Evolutionary conservation across 2,329 filamentous ascomycete genomes (phyloP), one percentile per base, ranked within the genome.

Genomic region (Scortechinia acanthostroma): DNA sequence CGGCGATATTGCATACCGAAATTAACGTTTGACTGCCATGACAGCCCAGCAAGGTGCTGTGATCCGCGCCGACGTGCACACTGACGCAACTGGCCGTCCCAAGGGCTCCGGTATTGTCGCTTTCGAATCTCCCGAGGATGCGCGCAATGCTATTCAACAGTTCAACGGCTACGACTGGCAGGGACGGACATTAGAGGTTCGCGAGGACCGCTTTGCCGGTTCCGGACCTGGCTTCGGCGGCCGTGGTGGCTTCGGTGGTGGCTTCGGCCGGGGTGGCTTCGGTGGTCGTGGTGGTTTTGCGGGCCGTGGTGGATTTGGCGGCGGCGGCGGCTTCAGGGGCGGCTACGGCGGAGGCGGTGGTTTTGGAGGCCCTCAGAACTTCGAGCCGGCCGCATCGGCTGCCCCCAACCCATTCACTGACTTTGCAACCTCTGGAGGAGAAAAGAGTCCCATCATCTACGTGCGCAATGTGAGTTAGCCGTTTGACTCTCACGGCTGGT

Each of bases 101-200:
- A 98, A 97, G 71, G 93, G 93, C 45, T 95, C 93, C 43, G 93
- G 93, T 53, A 95, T 97, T 47, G 93, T 98, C 49, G 90, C 93
- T 35, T 98, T 96, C 62, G 93, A 98, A 63, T 91, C 83, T 47
- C 81, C 90, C 1, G 91, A 97, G 48, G 93, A 98, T 66, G 91
- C 93, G 35, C 88, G 90, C 53, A 95, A 90, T 59, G 93, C 93
- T 19, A 98, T 98, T 52, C 83, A 90, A 59, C 91, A 96, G 55
- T 98, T 97, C 74, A 96, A 97, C 61, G 93, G 93, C 48, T 97
- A 95, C 62, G 93, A 98, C 52, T 98, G 93, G 93, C 91, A 97
- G 64, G 93, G 93, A 10, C 86, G 93, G 47, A 71, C 83, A 44
- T 80, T 98, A 43, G 93, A 98, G 64, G 93, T 98, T 51, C 90